A percentile compares a stretch with the other conserved stretches of the same genome.
These are phyloP conservation scores for Symbiodinium natans DNA, from an alignment of 73 alveolate genomes.

Conservation along the genomic window DNA sequence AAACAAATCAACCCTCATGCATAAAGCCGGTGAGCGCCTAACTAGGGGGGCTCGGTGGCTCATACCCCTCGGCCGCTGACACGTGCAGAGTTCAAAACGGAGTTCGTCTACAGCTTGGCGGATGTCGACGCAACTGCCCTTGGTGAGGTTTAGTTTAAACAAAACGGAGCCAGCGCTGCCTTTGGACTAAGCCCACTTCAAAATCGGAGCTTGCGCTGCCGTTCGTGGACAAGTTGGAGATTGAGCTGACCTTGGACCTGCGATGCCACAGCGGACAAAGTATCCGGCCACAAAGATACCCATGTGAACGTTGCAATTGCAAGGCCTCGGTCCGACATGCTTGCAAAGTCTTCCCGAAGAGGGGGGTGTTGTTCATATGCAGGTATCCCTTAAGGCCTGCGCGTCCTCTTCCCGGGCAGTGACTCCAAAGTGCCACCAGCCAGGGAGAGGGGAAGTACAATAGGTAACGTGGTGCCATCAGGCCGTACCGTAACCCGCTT, in stretches of 20 bases:
- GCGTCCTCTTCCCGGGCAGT: not conserved
- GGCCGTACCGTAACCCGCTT: too few species aligned
- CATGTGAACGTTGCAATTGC: not conserved
- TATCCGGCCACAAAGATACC: not conserved
- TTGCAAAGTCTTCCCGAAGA: not conserved
- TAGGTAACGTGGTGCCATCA: too few species aligned
- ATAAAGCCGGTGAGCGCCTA: not conserved
- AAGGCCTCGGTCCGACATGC: not conserved
- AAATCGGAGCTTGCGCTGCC: not conserved
- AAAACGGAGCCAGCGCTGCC: not conserved
- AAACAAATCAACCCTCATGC: not conserved
- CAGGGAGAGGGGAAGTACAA: not conserved
- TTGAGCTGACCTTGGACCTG: not conserved
- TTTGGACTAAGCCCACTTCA: not conserved
- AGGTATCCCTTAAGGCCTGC: not conserved
- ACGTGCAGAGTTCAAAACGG: not conserved
- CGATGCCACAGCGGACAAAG: not conserved
- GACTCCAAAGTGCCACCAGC: not conserved
- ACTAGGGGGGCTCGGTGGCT: not conserved
- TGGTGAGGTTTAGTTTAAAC: not conserved
- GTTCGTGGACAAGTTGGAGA: not conserved
- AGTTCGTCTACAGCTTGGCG: not conserved
- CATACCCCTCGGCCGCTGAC: not conserved
- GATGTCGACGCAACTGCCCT: not conserved
- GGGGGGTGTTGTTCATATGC: not conserved